phyloP scores from a whole-genome alignment of 2,329 filamentous ascomycete genomes.

The Ceratocystis cubensis region DNA sequence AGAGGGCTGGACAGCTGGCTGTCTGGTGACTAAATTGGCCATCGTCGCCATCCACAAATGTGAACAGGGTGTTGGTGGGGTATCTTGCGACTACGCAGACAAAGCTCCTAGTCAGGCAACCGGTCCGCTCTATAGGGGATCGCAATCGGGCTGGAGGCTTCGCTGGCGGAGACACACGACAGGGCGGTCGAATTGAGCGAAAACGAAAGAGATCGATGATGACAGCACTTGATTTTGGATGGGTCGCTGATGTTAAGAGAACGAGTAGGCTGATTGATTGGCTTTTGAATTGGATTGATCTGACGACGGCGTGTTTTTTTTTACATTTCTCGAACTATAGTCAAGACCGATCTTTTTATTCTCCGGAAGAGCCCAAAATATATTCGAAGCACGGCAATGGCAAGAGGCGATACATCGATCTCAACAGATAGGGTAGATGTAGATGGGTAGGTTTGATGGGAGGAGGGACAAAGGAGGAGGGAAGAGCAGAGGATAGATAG shows the following conservation, averaged over 20 bases:
- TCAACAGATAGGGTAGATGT: not conserved
- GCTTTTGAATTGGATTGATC: not conserved
- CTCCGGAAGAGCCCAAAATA: not conserved
- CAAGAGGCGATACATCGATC: not conserved
- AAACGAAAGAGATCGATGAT: not conserved
- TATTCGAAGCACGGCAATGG: not conserved
- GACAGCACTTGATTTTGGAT: not conserved
- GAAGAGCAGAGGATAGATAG: not conserved
- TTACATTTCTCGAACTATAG: not conserved
- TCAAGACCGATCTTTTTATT: not conserved
- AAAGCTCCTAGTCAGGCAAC: constrained; percentile 3
- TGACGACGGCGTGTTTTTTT: not conserved
- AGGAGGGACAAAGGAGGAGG: not conserved
- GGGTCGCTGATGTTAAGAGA: not conserved
- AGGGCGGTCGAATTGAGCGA: not conserved
- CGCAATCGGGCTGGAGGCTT: not conserved
- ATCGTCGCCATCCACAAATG: not conserved
- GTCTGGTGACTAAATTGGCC: not conserved
- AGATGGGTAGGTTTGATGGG: not conserved
- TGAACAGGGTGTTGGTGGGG: constrained; percentile 1
- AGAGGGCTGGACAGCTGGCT: not conserved
- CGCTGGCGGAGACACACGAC: not conserved
- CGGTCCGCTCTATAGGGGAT: not conserved
- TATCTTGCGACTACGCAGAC: not conserved
- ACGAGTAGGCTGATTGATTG: not conserved